Conservation (phyloP, 75 land plant genomes). For the Pseudotsuga menziesii region DNA sequence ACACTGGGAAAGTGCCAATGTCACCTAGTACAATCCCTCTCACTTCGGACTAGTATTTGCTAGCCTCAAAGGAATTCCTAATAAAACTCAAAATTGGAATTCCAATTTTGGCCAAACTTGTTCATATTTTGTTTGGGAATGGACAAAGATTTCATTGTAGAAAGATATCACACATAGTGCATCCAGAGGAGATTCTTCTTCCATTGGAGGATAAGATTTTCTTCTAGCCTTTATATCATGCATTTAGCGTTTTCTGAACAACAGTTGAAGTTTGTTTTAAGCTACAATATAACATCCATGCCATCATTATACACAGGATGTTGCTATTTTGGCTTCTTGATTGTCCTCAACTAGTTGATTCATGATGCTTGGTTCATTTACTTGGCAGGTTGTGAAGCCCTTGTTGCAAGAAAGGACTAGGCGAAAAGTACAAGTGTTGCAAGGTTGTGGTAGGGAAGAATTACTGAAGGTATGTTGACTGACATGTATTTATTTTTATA, state of each 20-base stretch:
- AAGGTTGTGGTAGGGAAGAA: slow-evolving; percentile 69
- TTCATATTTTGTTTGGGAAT: background rate
- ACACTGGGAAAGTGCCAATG: too few species aligned
- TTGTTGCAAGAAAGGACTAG: slow-evolving; percentile 73
- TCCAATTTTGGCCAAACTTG: too few species aligned
- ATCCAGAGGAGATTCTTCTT: too few species aligned
- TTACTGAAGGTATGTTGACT: slow-evolving; percentile 52
- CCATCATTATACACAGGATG: background rate
- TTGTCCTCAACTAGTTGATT: background rate
- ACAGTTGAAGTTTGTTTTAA: background rate
- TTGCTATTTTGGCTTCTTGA: background rate
- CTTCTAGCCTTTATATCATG: background rate
- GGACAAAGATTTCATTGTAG: too few species aligned
- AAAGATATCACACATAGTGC: too few species aligned
- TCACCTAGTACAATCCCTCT: too few species aligned
- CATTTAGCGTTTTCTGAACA: background rate
- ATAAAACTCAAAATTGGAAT: too few species aligned
- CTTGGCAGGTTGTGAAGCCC: slow-evolving; percentile 59
- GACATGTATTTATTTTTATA: too few species aligned
- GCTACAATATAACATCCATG: background rate
- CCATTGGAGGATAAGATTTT: too few species aligned
- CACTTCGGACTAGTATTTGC: too few species aligned
- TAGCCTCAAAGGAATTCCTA: too few species aligned
- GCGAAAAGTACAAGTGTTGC: slow-evolving; percentile 57
- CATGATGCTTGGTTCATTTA: background rate